phyloP scores from a whole-genome alignment of 148 eudicot species.

The Rhododendron kiyosumense region DNA sequence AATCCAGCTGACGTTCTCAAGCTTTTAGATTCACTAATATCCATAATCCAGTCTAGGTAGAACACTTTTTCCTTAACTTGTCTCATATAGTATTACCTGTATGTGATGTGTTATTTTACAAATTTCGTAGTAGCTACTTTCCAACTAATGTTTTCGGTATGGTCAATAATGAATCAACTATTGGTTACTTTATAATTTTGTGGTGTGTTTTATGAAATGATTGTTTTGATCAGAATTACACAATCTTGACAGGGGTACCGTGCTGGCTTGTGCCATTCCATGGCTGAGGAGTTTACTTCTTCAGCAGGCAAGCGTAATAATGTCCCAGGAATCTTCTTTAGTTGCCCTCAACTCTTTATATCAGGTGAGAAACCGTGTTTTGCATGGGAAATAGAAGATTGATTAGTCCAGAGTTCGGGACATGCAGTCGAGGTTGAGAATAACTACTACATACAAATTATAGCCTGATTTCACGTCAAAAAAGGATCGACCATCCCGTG shows the following conservation, averaged over 20 bases:
- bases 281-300: slow-evolving; percentile 92
- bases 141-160: background rate
- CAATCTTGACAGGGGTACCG: slow-evolving; percentile 63
- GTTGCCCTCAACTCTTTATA: slow-evolving; percentile 68
- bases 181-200: background rate
- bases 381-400: background rate
- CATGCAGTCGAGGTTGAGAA: background rate
- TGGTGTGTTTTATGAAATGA: background rate
- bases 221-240: background rate
- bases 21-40: slow-evolving; percentile 67
- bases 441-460: background rate
- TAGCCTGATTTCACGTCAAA: background rate
- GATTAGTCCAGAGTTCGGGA: background rate
- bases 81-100: background rate
- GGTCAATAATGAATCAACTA: background rate
- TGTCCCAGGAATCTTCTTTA: slow-evolving; percentile 86
- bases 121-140: background rate
- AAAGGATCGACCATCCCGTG: background rate
- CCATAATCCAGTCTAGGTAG: slow-evolving; percentile 73
- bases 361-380: slow-evolving; percentile 42
- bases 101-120: background rate
- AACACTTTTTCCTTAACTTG: background rate
- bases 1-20: slow-evolving; percentile 71
- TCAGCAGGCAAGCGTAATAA: slow-evolving; percentile 77
- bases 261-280: slow-evolving; percentile 72